Conservation (phyloP, 768 basidiomycete genomes). For the Naganishia vaughanmartiniae region DNA sequence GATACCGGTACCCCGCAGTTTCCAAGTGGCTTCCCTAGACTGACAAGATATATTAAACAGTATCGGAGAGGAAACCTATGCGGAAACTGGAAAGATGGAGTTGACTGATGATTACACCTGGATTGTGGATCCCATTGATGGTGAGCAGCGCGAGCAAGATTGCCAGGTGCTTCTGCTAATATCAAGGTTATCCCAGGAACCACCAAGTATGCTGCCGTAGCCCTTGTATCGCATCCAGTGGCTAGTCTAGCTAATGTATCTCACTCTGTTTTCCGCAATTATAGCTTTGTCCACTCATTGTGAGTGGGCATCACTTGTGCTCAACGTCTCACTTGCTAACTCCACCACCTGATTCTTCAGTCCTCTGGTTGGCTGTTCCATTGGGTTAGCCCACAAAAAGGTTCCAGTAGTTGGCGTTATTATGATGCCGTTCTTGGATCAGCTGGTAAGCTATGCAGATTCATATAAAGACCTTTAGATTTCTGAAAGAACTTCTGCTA, state of each 20-base stretch:
- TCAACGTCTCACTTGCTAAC: background rate
- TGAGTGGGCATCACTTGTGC: background rate
- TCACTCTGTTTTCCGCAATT: background rate
- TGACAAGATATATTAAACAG: background rate
- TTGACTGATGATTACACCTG: slow-evolving; percentile 88
- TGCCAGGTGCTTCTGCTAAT: background rate
- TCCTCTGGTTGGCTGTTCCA: slow-evolving; percentile 70
- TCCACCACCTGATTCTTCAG: background rate
- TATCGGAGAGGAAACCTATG: slow-evolving; percentile 89
- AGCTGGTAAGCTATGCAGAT: slow-evolving; percentile 59
- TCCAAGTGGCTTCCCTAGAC: no score
- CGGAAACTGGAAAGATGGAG: slow-evolving; percentile 52
- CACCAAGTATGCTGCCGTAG: slow-evolving; percentile 15
- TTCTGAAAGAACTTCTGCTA: background rate
- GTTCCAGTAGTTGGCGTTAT: slow-evolving; percentile 87
- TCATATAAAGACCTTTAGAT: background rate
- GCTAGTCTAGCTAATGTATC: background rate
- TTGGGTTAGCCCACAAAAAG: slow-evolving; percentile 79
- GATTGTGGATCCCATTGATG: slow-evolving; percentile 89
- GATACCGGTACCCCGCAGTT: no score
- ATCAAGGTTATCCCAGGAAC: slow-evolving; percentile 14
- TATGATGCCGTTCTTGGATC: slow-evolving; percentile 85
- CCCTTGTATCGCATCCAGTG: no score
- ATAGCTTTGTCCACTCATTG: slow-evolving; percentile 29
- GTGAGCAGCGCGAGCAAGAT: slow-evolving; percentile 38